These are phyloP conservation scores for Podaxis sp. DNA, from an alignment of 768 basidiomycete species.

Conservation along the genomic window DNA sequence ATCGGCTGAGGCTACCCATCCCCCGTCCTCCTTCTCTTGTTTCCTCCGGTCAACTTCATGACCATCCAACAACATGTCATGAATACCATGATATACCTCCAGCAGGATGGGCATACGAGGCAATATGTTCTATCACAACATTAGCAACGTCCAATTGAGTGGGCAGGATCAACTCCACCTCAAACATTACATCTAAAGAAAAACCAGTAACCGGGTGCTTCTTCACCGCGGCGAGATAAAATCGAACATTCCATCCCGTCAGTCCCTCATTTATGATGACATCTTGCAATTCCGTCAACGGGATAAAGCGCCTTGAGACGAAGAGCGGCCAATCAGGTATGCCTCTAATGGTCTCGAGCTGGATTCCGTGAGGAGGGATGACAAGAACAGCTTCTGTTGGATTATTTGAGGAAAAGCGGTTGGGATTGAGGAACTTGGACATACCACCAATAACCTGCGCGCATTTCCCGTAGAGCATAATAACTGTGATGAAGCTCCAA, in stretches of 20 bases:
- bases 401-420: neutral
- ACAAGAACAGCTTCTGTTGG: slow-evolving; percentile 66
- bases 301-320: slow-evolving; percentile 57
- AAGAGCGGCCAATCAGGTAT: slow-evolving; percentile 38
- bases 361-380: slow-evolving; percentile 67
- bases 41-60: neutral
- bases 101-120: slow-evolving; percentile 64
- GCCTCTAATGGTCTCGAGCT: slow-evolving; percentile 71
- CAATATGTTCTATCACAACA: slow-evolving; percentile 50
- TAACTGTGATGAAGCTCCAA: neutral
- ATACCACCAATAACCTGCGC: slow-evolving; percentile 17
- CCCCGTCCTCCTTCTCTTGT: neutral
- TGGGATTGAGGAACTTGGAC: slow-evolving; percentile 16
- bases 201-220: slow-evolving; percentile 27
- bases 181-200: slow-evolving; percentile 54
- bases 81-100: slow-evolving; percentile 60
- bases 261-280: slow-evolving; percentile 76
- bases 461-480: slow-evolving; percentile 1
- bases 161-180: slow-evolving; percentile 40
- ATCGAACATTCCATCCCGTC: slow-evolving; percentile 68
- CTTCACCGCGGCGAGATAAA: slow-evolving; percentile 58
- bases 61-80: slow-evolving; percentile 35
- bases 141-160: slow-evolving; percentile 3
- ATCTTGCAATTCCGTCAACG: slow-evolving; percentile 51
- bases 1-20: neutral